These are phyloP conservation scores for Globisporangium nagaii DNA, from an alignment of 352 stramenopile genomes.

Conservation along the genomic window DNA sequence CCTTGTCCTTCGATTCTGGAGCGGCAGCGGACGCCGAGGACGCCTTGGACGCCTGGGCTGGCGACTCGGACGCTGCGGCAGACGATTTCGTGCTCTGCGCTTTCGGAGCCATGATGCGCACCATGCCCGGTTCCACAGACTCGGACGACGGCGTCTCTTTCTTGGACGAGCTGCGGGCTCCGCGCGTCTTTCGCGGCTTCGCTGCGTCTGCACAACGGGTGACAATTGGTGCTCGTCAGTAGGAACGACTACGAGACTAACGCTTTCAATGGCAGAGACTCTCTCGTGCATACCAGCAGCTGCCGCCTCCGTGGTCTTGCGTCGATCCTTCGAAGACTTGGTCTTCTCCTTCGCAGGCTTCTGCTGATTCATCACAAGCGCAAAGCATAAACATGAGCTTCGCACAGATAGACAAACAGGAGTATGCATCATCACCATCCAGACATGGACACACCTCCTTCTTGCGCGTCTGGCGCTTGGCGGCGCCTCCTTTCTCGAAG, in stretches of 20 bases:
- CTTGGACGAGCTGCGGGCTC: slow-evolving; percentile 17
- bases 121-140: slow-evolving; percentile 27
- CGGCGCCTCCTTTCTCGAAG: slow-evolving; percentile 27
- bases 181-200: slow-evolving; percentile 42
- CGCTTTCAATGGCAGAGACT: no score
- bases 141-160: slow-evolving; percentile 24
- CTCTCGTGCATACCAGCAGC: neutral
- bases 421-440: no score
- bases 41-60: neutral
- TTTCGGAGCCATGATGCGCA: slow-evolving; percentile 56
- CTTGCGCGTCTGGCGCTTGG: slow-evolving; percentile 34
- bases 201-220: slow-evolving; percentile 22
- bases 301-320: neutral
- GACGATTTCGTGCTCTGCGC: neutral
- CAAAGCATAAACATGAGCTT: no score
- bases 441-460: slow-evolving; percentile 24
- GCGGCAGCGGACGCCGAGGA: neutral
- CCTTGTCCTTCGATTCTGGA: slow-evolving; percentile 14
- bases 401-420: no score
- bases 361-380: neutral
- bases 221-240: no score
- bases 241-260: no score
- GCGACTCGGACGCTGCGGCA: neutral
- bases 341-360: slow-evolving; percentile 13
- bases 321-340: slow-evolving; percentile 16